Evolutionary conservation across 805 yeast species (phyloP).

Genomic region (Candida ulmi): DNA sequence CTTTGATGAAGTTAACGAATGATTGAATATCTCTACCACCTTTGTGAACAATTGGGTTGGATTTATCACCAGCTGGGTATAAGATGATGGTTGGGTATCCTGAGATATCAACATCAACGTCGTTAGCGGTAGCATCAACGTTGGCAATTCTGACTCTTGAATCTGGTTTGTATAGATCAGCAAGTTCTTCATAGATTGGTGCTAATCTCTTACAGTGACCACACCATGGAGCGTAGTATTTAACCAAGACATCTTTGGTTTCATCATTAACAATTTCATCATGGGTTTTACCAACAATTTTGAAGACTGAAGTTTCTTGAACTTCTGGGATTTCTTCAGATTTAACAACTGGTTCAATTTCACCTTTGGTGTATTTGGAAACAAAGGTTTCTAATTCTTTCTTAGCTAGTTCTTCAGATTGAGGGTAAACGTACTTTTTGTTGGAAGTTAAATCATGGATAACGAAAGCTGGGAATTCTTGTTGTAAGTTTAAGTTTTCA

Average conservation of each 20-base stretch:
- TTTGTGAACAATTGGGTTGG: conserved; percentile 57
- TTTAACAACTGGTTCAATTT: conserved; percentile 67
- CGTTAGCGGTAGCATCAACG: conserved; percentile 86
- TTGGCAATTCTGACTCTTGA: conserved; percentile 71
- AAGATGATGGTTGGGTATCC: conserved; percentile 93
- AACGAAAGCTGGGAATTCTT: conserved; percentile 85
- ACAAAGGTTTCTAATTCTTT: conserved; percentile 58
- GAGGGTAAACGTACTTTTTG: conserved; percentile 74
- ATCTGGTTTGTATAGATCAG: conserved; percentile 54
- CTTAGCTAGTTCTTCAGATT: conserved; percentile 44
- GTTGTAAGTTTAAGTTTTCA: conserved; percentile 73
- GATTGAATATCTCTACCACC: conserved; percentile 72
- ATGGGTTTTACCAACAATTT: conserved; percentile 81
- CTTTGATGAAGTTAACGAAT: conserved; percentile 65
- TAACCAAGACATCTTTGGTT: conserved; percentile 69
- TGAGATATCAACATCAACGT: conserved; percentile 71
- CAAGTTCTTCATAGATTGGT: conserved; percentile 85
- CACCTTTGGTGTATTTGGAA: conserved; percentile 55
- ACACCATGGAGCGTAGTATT: conserved; percentile 97
- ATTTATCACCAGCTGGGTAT: conserved; percentile 81
- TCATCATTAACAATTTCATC: conserved; percentile 55
- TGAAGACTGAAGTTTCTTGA: conserved; percentile 71
- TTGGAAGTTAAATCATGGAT: conserved; percentile 68
- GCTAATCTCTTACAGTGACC: conserved; percentile 93
- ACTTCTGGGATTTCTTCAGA: conserved; percentile 81